Base-by-base conservation (phyloP, 768 basidiomycete species). In the Lentinula edodes region DNA sequence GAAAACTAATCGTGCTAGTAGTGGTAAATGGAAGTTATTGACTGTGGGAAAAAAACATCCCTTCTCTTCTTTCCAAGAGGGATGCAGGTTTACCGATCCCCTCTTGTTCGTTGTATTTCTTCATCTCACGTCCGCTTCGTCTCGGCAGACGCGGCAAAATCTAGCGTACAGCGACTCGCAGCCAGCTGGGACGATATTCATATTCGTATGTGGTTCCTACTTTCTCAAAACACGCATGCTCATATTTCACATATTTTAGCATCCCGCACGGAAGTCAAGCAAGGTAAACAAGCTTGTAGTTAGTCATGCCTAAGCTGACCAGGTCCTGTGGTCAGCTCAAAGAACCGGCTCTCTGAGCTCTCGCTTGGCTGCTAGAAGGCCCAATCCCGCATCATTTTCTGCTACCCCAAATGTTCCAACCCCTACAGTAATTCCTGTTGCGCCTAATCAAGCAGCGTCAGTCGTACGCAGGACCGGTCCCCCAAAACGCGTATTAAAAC, bases 151-250 rank as follows among this genome's bases (percentile, higher is more conserved):
- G 42, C 62, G 23, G 20, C 60, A 12, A 45, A 64, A 39, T 62
- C 59, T 39, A 32, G 20, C 48, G 16, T 52, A 62, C 8, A 36
- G 55, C 70, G 61, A 36, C 62, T 71, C 32, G 65, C 67, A 18
- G 66, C 46, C 39, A 66, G 63, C 46, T 71, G 67, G 66, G 68
- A 64, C 39, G 61, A 67, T 48, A 64, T 78, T 53, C 39, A 62
- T 52, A 77, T 77, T 65, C 75, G 77, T 77, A 68, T 65, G 76
- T 71, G 34, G 10, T 60, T 35, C 32, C 52, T 3, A 32, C 7
- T 52, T 7, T 12, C 43, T 34, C 51, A 13, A 6, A 52, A 6
- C 23, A 35, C 16, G 23, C 23, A 41, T 20, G 18, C 48, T 43
- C 12, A 35, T 42, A 34, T 10, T 52, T 15, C 41, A 16, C 35